Conservation (phyloP, 768 basidiomycete genomes). For the Pulveroboletus sp. region DNA sequence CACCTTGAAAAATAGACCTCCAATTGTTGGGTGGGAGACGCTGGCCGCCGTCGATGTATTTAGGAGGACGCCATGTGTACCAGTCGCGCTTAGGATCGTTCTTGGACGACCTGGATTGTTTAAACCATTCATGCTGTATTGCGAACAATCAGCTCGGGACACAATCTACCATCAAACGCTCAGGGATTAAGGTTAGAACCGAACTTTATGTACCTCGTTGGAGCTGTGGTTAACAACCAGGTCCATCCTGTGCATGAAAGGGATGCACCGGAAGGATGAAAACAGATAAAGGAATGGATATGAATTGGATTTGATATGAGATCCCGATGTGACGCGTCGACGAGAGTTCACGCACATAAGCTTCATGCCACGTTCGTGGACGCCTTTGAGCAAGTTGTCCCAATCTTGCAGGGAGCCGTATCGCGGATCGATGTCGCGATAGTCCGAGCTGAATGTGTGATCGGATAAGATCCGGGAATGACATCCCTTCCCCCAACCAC, state of each 20-base stretch:
- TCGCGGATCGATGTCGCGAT: conserved; percentile 56
- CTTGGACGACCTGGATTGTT: conserved; percentile 48
- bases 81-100: conserved; percentile 63
- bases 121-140: conserved; percentile 67
- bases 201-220: conserved; percentile 42
- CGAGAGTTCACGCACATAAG: conserved; percentile 45
- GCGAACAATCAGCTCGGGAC: not conserved
- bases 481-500: not conserved
- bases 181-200: not conserved
- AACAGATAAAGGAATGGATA: not conserved
- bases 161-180: conserved; percentile 1
- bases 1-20: conserved; percentile 63
- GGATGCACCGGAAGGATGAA: conserved; percentile 6
- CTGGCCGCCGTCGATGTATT: conserved; percentile 48
- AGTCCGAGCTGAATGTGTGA: conserved; percentile 49
- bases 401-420: conserved; percentile 64
- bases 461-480: conserved; percentile 13
- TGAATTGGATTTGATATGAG: not conserved
- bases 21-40: conserved; percentile 70
- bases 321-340: conserved; percentile 16
- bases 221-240: conserved; percentile 75
- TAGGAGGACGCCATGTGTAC: conserved; percentile 72
- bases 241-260: conserved; percentile 53
- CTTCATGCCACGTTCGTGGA: conserved; percentile 65
- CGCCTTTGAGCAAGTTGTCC: conserved; percentile 49